Base-by-base conservation (phyloP, 2,329 filamentous ascomycete genomes). In the Xylariaceae sp. region DNA sequence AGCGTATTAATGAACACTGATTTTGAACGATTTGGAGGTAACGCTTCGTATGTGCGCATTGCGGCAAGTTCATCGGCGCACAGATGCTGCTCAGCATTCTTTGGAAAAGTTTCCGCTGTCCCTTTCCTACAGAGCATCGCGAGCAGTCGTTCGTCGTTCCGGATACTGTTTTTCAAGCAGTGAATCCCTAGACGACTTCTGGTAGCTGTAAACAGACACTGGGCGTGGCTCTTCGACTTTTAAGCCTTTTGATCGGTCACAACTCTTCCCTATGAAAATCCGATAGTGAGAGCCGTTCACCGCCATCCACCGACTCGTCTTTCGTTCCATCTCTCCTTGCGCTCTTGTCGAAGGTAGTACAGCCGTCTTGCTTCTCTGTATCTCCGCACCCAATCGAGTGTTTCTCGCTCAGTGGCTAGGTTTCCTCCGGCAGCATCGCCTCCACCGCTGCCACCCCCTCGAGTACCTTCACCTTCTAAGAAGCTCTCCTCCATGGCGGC, bases 291-390 rank as follows among this genome's bases (percentile, higher is more conserved):
- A 21, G 34, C 41, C 11, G 7, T 31, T 86, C 78, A 94, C 69
- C 94, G 85, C 95, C 95, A 98, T 1, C 95, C 95, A 9, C 94
- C 94, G 29, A 98, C 94, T 65, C 94, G 82, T 21, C 94, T 92
- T 75, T 98, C 94, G 72, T 98, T 95, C 95, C 95, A 98, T 67
- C 95, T 83, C 68, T 92, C 90, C 74, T 93, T 96, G 64, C 91
- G 85, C 78, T 98, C 95, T 69, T 88, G 87, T 56, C 95, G 82
- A 51, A 93, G 79, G 69, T 95, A 96, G 60, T 88, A 88, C 55
- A 89, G 78, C 66, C 90, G 89, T 71, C 88, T 90, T 8, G 90
- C 90, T 66, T 94, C 92, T 65, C 92, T 82, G 63, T 96, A 90
- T 67, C 89, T 79, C 68, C 88, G 83, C 17, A 96, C 85, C 87